Base-by-base conservation (phyloP, 352 stramenopile genomes). In the Thraustotheca clavata region DNA sequence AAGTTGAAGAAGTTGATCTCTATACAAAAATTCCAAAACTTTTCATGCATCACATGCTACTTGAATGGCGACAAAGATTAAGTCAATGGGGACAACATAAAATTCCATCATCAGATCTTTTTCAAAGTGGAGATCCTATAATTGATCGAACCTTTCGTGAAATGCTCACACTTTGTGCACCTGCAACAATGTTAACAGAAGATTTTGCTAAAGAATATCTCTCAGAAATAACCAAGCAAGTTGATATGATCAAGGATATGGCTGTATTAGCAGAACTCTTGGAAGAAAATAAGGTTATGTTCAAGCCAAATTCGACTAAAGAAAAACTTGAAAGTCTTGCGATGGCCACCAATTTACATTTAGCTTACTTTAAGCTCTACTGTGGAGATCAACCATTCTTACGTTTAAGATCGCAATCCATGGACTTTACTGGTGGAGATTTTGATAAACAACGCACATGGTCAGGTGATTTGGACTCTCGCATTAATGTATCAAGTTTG, bases 281-380 rank as follows among this genome's bases (percentile, higher is more conserved):
- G 49, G 67, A 91, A 18, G 71, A 78, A 12, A 78, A 89, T 16
- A 78, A 86, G 40, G 83, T 83, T 35, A 91, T 84, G 16, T 94
- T 94, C 69, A 94, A 94, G 49, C 89, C 83, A 11, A 91, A 80
- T 59, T 62, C 83, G 40, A 72, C 89, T 69, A 94, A 91, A 67
- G 88, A 91, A 43, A 79, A 81, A 29, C 76, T 79, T 0, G 83
- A 91, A 46, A 87, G 90, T 31, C 81, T 90, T 49, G 84, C 71
- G 11, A 88, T 94, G 33, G 76, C 83, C 7, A 94, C 85, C 8
- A 94, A 94, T 35, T 59, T 94, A 11, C 83, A 92, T 52, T 77
- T 94, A 6, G 88, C 85, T 16, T 91, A 87, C 47, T 91, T 91
- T 47, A 77, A 81, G n/a, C 87, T 94, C 33, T 77, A 65, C 57